These are phyloP conservation scores for Fonsecaea monophora DNA, from an alignment of 2,329 filamentous ascomycete species.

Conservation along the genomic window DNA sequence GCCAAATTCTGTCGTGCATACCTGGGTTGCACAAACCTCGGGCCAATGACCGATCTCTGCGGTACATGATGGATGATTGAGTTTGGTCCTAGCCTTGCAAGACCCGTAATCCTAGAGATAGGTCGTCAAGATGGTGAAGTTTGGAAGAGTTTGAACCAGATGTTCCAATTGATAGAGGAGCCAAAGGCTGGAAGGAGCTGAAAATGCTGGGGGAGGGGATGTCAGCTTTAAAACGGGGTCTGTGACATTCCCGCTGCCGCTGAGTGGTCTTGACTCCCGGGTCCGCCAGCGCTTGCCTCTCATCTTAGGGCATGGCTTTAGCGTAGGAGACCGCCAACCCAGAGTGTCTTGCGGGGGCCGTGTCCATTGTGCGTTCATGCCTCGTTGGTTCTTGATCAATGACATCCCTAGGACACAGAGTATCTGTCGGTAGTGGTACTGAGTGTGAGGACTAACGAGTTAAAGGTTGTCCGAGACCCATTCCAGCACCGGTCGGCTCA, in stretches of 20 bases:
- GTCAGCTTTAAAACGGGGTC: constrained; percentile 13
- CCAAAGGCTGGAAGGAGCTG: constrained; percentile 3
- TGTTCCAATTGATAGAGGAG: neutral
- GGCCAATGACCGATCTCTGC: constrained; percentile 12
- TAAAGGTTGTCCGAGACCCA: constrained; percentile 1
- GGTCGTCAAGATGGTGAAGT: neutral
- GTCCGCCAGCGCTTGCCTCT: constrained; percentile 12
- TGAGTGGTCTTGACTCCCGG: constrained; percentile 10
- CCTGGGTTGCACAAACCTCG: constrained; percentile 28
- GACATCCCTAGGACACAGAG: neutral
- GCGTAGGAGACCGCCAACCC: neutral
- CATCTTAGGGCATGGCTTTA: constrained; percentile 12
- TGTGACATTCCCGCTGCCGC: constrained; percentile 13
- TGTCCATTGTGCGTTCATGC: constrained; percentile 3
- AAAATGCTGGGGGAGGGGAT: constrained; percentile 12
- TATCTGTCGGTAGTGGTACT: neutral
- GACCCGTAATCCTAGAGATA: neutral
- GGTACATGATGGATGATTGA: constrained; percentile 9
- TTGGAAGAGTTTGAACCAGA: neutral
- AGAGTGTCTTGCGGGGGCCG: constrained; percentile 10
- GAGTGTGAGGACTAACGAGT: constrained; percentile 19
- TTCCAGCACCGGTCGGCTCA: constrained; percentile 8
- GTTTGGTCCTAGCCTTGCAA: constrained; percentile 11
- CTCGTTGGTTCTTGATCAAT: constrained; percentile 13
- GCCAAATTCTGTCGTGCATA: constrained; percentile 21